Base-by-base conservation (phyloP, 352 stramenopile species). In the Globisporangium nunn region DNA sequence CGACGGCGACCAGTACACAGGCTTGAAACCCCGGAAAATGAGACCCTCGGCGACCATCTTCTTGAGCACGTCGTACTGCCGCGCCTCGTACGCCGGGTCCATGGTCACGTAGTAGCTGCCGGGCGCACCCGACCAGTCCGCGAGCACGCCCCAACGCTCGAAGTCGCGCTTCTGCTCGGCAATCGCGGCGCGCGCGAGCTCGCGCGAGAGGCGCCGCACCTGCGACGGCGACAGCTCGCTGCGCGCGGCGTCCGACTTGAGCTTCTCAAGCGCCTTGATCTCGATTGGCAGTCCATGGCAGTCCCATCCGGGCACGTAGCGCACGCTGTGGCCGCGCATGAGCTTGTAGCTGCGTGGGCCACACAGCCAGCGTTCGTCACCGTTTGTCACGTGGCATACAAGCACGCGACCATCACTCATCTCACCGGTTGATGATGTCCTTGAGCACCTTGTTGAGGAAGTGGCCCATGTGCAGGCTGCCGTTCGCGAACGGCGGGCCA, bases 251-350 rank as follows among this genome's bases (percentile, higher is more conserved):
- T 72, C 62, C 0, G 75, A 64, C 64, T 96, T 95, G 68, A 98
- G 88, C 46, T 71, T 81, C 62, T 98, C 88, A 17, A 99, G 67
- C 12, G 98, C 96, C 73, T 99, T 99, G 63, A 99, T 83, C 76
- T 99, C 96, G 62, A 99, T 99, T 28, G 97, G 97, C 48, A 99
- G 74, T 14, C 97, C 97, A 67, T 99, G 97, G 73, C 96, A 99
- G 82, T 99, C 97, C 97, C 97, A 99, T 45, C 97, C 96, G 1
- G 97, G 97, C 30, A 99, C 80, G 72, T 98, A 99, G 50, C 91
- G 73, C 28, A 98, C 86, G 61, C 96, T 77, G 51, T 93, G 90
- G 6, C 96, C 96, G 58, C 89, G 90, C 54, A 99, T 73, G 50
- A 98, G 72, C 63, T 98, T 87, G 62, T 93, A 91, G 7, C 51